phyloP scores from a whole-genome alignment of 768 basidiomycete species.

The Hemileccinum rubropunctum region DNA sequence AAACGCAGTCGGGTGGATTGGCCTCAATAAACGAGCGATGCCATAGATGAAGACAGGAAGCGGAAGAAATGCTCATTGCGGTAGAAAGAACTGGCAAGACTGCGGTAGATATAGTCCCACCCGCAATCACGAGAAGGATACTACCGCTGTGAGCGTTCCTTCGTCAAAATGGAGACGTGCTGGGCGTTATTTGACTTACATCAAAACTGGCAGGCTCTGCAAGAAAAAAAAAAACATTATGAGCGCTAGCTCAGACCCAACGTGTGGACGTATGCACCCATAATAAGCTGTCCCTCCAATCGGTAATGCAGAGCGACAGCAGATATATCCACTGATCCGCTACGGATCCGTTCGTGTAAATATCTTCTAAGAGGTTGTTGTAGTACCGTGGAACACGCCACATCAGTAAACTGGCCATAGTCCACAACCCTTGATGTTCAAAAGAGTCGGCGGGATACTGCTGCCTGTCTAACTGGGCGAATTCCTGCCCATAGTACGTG shows the following conservation, averaged over 20 bases:
- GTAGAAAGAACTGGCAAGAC: background rate
- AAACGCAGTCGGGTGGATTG: background rate
- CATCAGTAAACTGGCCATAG: background rate
- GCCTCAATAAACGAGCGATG: background rate
- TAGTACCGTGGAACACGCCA: background rate
- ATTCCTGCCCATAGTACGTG: background rate
- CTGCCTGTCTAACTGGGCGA: background rate
- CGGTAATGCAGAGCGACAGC: background rate
- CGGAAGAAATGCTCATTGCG: background rate
- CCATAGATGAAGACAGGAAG: background rate
- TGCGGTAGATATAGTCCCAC: background rate
- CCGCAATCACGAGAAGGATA: background rate
- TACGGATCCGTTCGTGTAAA: background rate
- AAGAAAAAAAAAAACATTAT: background rate
- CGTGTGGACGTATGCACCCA: background rate
- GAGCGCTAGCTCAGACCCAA: background rate
- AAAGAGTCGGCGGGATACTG: background rate
- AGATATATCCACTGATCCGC: background rate
- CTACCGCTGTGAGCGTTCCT: background rate
- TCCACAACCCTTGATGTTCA: background rate
- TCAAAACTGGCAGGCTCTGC: background rate
- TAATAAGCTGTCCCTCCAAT: background rate
- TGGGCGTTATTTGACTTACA: background rate
- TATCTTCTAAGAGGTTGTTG: background rate
- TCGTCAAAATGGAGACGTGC: background rate